A percentile compares a stretch with the other conserved stretches of the same genome.
phyloP scores from a whole-genome alignment of 208 protist species.

The Trypanosoma platydactyli region DNA sequence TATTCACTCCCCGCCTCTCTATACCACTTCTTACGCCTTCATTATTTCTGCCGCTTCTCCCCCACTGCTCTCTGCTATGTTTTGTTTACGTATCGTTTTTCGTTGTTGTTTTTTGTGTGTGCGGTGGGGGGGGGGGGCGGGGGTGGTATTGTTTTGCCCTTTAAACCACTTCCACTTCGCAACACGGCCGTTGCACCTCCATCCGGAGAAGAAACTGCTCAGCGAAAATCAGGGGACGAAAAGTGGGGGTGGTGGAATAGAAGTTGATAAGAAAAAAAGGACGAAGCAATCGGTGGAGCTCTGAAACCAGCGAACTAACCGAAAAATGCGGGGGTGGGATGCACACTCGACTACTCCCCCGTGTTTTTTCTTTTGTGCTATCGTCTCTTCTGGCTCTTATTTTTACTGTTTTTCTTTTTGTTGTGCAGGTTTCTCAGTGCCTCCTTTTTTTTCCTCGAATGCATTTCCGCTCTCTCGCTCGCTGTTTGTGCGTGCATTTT shows the following conservation, averaged over 20 bases:
- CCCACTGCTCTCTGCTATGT: no score
- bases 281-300: neutral
- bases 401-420: slow-evolving; percentile 14
- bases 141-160: no score
- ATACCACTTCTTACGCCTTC: no score
- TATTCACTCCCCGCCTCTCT: neutral
- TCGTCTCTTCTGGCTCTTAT: neutral
- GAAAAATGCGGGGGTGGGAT: no score
- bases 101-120: slow-evolving; percentile 18
- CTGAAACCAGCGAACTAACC: no score
- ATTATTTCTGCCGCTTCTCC: no score
- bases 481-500: neutral
- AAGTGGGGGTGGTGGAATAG: no score
- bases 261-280: slow-evolving; percentile 12
- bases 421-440: neutral
- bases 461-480: no score
- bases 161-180: no score
- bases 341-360: no score
- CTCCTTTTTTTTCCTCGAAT: slow-evolving; percentile 14
- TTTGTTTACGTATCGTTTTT: slow-evolving; percentile 21
- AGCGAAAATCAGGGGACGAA: neutral
- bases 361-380: slow-evolving; percentile 3
- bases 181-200: no score
- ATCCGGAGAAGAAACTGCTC: neutral
- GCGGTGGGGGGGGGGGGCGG: no score